Base-by-base conservation (phyloP, 1,284 basidiomycete genomes). In the Uromyces viciae-fabae region DNA sequence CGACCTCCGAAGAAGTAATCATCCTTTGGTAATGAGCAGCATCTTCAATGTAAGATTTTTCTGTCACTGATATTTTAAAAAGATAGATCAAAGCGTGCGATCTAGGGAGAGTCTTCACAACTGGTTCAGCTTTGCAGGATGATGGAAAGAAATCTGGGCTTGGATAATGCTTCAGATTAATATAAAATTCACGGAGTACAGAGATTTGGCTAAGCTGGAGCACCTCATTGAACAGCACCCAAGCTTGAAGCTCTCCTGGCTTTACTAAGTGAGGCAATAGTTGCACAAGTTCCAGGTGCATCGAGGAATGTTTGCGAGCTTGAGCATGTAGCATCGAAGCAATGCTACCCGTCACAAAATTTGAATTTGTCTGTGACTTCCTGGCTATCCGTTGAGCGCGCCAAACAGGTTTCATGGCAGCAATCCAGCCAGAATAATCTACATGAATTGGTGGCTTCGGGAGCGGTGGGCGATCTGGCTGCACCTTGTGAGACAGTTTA, bases 1-100 rank as follows among this genome's bases (percentile, higher is more conserved):
- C 95, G 9, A 98, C 94, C 85, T 94, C 95, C 0, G 95, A 93
- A 84, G 96, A 93, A 85, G 97, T 98, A 82, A 91, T 93, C 75
- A 99, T 89, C 84, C 94, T 91, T 43, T 94, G 92, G 85, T 98
- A 98, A 85, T 97, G 93, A 79, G 93, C 91, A 83, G 94, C 92
- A 38, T 92, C 93, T 60, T 93, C 91, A 43, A 92, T 88, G 86
- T 92, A 99, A 19, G 91, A 87, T 3, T 92, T 91, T 86, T 99
- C 97, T 52, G 91, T 89, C 40, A 97, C 94, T 0, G 90, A 89
- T 69, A 99, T 87, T 83, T 91, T 92, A 88, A 93, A 96, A 0
- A 99, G 88, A 85, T 98, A 91, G 69, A 89, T 88, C 82, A 91
- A 91, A 1, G 91, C 89, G 42, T 91, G 89, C 82, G 92, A 92